Base-by-base conservation (phyloP, 2,329 filamentous ascomycete species). In the Monosporascus sp. region DNA sequence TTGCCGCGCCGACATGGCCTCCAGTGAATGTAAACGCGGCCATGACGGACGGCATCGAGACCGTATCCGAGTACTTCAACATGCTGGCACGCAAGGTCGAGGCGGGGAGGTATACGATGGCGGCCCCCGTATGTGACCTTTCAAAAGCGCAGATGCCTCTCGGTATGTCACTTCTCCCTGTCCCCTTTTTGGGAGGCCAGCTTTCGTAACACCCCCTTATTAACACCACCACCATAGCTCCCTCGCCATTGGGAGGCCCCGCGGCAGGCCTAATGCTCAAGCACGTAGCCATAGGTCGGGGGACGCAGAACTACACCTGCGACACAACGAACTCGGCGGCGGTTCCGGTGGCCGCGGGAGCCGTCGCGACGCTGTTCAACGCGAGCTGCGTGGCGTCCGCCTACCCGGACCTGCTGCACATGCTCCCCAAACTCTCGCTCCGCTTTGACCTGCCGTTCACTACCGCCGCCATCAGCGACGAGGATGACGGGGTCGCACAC, bases 301-400 rank as follows among this genome's bases (percentile, higher is more conserved):
- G 93, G 55, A 94, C 89, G 7, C 86, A 97, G 74, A 97, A 97
- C 79, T 97, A 97, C 77, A 95, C 90, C 49, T 97, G 93, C 77
- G 76, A 81, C 54, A 73, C 79, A 51, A 72, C 72, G 57, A 81
- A 87, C 61, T 67, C 81, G 2, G 80, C 80, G 3, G 80, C 83
- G 0, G 73, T 72, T 0, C 92, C 93, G 15, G 76, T 75, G 9
- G 77, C 85, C 18, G 70, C 77, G 48, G 93, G 93, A 58, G 93
- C 93, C 51, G 67, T 90, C 0, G 93, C 93, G 51, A 85, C 83
- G 1, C 88, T 97, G 31, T 35, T 35, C 31, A 14, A 35, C 31
- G 31, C 31, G 31, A 35, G 11, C 31, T 35, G 93, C 72, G 71
- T 93, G 37, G 88, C 87, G 6, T 79, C 87, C 43, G 75, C 81